These are phyloP conservation scores for Pestalotiopsis sp. DNA, from an alignment of 2,329 filamentous ascomycete genomes.

Conservation along the genomic window DNA sequence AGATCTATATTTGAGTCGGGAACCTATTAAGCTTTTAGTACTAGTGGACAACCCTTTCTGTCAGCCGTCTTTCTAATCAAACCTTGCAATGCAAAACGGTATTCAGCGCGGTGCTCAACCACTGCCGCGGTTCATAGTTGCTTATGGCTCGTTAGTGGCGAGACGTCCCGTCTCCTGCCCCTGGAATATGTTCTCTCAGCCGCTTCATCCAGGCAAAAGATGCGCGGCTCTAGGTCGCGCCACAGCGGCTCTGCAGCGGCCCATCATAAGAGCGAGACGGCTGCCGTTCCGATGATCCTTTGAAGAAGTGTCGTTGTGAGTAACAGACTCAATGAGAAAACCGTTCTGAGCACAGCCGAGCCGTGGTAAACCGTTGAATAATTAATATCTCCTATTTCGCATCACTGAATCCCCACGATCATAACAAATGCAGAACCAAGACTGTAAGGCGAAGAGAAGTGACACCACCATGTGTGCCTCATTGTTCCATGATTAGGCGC, in stretches of 20 bases:
- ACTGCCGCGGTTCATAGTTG: not conserved
- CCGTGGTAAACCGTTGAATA: not conserved
- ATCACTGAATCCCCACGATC: not conserved
- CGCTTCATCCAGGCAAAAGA: not conserved
- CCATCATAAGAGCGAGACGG: not conserved
- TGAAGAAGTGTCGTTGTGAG: not conserved
- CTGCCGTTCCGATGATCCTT: not conserved
- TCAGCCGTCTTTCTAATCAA: conserved; percentile 6
- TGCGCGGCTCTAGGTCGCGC: not conserved
- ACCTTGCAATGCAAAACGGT: not conserved
- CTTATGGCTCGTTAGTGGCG: not conserved
- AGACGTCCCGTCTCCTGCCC: not conserved
- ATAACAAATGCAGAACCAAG: not conserved
- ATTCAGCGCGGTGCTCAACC: not conserved
- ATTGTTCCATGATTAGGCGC: not conserved
- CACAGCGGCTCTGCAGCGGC: conserved; percentile 1
- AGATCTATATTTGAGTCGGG: not conserved
- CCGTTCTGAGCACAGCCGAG: not conserved
- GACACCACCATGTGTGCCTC: not conserved
- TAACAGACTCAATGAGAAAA: not conserved
- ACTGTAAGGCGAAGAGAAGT: conserved; percentile 1
- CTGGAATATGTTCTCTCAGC: not conserved
- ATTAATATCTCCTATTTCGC: not conserved
- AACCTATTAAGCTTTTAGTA: not conserved
- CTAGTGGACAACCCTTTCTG: not conserved